phyloP scores from a whole-genome alignment of 148 eudicot genomes.

The Polygonum maritimum region DNA sequence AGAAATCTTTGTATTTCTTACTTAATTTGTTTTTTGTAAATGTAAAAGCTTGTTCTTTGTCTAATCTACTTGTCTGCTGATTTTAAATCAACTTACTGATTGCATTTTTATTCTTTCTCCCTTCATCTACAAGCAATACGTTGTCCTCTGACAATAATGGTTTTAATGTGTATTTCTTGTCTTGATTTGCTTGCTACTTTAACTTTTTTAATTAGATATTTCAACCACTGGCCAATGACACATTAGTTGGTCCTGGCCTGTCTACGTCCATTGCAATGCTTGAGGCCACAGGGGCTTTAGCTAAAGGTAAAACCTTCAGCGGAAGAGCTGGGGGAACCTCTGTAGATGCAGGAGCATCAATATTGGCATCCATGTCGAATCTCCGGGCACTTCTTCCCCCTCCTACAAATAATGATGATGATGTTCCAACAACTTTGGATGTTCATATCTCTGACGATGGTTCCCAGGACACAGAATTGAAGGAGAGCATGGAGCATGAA shows the following conservation, averaged over 20 bases:
- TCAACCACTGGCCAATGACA: constrained; percentile 49
- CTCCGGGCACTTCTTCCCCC: constrained; percentile 51
- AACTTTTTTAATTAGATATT: constrained; percentile 49
- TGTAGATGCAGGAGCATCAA: constrained; percentile 73
- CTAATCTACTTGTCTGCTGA: not conserved
- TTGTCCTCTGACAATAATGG: not conserved
- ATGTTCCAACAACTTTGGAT: constrained; percentile 30
- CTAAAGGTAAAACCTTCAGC: constrained; percentile 38
- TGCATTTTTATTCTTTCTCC: not conserved
- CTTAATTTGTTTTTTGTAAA: not conserved
- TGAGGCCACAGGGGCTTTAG: constrained; percentile 58
- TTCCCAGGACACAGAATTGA: constrained; percentile 45
- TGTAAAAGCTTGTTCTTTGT: not conserved
- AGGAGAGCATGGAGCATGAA: constrained; percentile 42
- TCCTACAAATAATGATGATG: constrained; percentile 45
- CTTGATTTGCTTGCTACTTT: constrained; percentile 18
- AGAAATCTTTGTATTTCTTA: not conserved
- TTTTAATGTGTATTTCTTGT: not conserved
- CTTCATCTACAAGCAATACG: not conserved
- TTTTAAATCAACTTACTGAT: not conserved
- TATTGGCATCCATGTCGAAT: constrained; percentile 56
- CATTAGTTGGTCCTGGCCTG: constrained; percentile 30
- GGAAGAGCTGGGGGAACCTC: constrained; percentile 60
- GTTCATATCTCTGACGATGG: constrained; percentile 54
- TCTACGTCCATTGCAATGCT: constrained; percentile 53